Percentiles rank a stretch among this genome's conserved stretches.
These are phyloP conservation scores for Pseudonitzschia delicatissima DNA, from an alignment of 108 stramenopile genomes.

Conservation along the genomic window DNA sequence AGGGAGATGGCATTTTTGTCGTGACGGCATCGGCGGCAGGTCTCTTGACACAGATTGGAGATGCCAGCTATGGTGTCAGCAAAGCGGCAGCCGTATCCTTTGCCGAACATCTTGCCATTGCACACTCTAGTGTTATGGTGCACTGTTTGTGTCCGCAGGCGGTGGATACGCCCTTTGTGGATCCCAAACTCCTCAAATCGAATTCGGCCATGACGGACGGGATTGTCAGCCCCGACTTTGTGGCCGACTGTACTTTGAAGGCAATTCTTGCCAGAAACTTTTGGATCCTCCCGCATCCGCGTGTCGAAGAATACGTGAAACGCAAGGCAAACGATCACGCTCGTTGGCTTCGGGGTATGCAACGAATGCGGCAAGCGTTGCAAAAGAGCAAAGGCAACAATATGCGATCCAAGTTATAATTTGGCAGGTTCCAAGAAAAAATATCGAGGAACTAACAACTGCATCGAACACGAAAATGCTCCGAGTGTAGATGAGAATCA, in stretches of 20 bases:
- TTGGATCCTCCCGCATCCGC: slow-evolving; percentile 25
- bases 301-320: slow-evolving; percentile 10
- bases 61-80: slow-evolving; percentile 36
- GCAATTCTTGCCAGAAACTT: background rate
- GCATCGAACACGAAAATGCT: too few species aligned
- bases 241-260: slow-evolving; percentile 19
- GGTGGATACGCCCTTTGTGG: slow-evolving; percentile 23
- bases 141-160: slow-evolving; percentile 34
- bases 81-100: slow-evolving; percentile 35
- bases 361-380: slow-evolving; percentile 16
- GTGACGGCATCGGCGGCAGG: slow-evolving; percentile 36
- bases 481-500: too few species aligned
- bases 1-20: slow-evolving; percentile 14
- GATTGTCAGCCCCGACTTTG: slow-evolving; percentile 3
- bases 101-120: slow-evolving; percentile 30
- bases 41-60: slow-evolving; percentile 29
- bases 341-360: slow-evolving; percentile 31
- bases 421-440: too few species aligned
- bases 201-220: slow-evolving; percentile 28
- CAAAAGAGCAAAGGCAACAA: too few species aligned
- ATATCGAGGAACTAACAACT: too few species aligned
- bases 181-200: background rate
- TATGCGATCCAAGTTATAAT: too few species aligned
- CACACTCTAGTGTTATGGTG: slow-evolving; percentile 15
- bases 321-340: slow-evolving; percentile 23